Evolutionary conservation across 169 alveolate genomes (phyloP), one percentile per base, ranked within the genome.

Genomic region (Plasmodium cynomolgi): DNA sequence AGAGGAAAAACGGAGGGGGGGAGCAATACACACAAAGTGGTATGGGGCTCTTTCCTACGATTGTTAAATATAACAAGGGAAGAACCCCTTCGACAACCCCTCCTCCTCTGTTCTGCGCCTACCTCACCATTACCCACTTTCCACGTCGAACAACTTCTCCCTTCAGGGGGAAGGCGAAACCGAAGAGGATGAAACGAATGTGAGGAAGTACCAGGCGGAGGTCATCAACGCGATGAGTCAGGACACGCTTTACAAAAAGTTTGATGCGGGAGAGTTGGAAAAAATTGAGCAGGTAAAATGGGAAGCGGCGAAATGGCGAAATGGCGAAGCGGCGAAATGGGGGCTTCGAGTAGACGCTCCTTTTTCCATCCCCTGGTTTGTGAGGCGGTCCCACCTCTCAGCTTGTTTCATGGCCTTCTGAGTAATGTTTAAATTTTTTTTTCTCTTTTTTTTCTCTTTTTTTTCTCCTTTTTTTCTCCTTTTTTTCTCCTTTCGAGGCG

Each of bases 171-270:
- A 80, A 11, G 50, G 15, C 9, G 75, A 86, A 58, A 75, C 58
- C 1, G 93, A 86, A 77, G 81, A 26, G 26, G 93, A 86, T 1
- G 37, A 41, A 17, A 71, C 37, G 26, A 54, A 86, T 58, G 71
- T 86, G 39, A 86, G 71, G 83, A 86, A 86, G 13, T 86, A 86
- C 20, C 93, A 86, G 33, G 93, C 93, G 71, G 83, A 86, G 47
- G 85, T 86, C 44, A 86, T 86, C 79, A 75, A 86, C 81, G 26
- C 93, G 20, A 86, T 86, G 93, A 86, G 62, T 37, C 56, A 86
- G 17, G 81, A 75, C 9, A 77, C 54, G n/a, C 33, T 77, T 20
- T 86, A 86, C 79, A 71, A 86, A 86, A 86, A 86, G 17, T 75
- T 86, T 47, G 93, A 77, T 77, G 7, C 86, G 3, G 37, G 72